Base-by-base conservation (phyloP, 2,329 filamentous ascomycete species). In the Amesomyces nigricolor region DNA sequence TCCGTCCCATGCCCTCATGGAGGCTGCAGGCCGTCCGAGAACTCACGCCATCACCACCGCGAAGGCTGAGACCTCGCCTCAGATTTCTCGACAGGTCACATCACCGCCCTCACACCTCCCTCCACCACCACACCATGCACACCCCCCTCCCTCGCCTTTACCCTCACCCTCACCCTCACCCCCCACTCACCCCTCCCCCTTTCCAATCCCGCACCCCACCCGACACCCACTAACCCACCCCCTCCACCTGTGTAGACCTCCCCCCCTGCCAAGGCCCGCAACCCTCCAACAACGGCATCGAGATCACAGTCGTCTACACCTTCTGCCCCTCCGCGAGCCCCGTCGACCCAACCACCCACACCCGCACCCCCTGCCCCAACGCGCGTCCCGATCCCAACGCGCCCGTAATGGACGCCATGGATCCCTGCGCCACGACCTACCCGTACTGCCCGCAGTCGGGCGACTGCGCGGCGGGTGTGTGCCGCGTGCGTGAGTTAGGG, bases 401-500 rank as follows among this genome's bases (percentile, higher is more conserved):
- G 11, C 35, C 51, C 10, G 29, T 40, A 7, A 35, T 53, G 51
- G 49, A 51, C 5, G 57, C 63, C 35, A 54, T 73, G 48, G 67
- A 73, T 10, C 32, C 32, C 9, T 35, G 32, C 32, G 32, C 64
- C 67, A 69, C 62, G 67, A 64, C 51, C 69, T 35, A 77, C 62
- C 76, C 75, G 11, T 79, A 77, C 49, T 35, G 32, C 32, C 9
- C 32, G 9, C 9, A 35, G 32, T 73, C 72, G 8, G 72, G 72
- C 2, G 68, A 73, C 40, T 81, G 79, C 67, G 71, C 65, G 38
- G 73, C 73, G 4, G 78, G 78, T 8, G 68, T 65, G 17, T 81
- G 78, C 60, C 72, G 76, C 9, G 70, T 80, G 2, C 68, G 73
- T 51, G 75, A 79, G 47, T 73, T 81, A 6, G 70, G 72, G 30